Base-by-base conservation (phyloP, 352 stramenopile species). In the Phytophthora citrophthora region DNA sequence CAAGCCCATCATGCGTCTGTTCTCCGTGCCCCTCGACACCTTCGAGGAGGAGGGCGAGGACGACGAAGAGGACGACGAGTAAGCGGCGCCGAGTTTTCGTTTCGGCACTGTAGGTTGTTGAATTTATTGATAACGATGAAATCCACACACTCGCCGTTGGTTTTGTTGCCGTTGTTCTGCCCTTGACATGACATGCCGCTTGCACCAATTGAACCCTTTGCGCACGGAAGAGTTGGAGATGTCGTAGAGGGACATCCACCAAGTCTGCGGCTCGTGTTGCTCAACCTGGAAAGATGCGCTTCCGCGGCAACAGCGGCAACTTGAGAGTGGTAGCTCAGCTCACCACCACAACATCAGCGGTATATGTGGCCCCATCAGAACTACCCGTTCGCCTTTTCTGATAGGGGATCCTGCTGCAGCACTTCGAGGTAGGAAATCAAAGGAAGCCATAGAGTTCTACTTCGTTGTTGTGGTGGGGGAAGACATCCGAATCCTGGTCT, bases 1-100 rank as follows among this genome's bases (percentile, higher is more conserved):
- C 85, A 99, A 99, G 79, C 89, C 96, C 12, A 84, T 99, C 62
- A 76, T 99, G 43, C 90, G 93, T 48, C 86, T 99, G 54, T 99
- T 99, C 84, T 88, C 87, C 47, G 97, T 99, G 45, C 97, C 97
- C 38, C 61, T 88, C 47, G 80, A 97, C 68, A 98, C 96, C 3
- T 99, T 99, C 72, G 97, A 99, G 68, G 93, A 98, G 54, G 89
- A 91, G 11, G 89, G 94, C 26, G 70, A 94, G 81, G 61, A 86
- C 63, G 62, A 89, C 13, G 76, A 74, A 32, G 63, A 76, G 23
- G 47, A 77, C 23, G 54, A 77, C 43, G 69, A 77, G 41, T 74
- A 74, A 74, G 20, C 11, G 13, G 23, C 48, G 20, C 36, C 36
- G 18, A 5, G 23, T 53, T 46, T 39, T 62, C 16, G 47, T 51